Evolutionary conservation across 2,329 filamentous ascomycete species (phyloP), one percentile per base, ranked within the genome.

Genomic region (Colletotrichum navitas): DNA sequence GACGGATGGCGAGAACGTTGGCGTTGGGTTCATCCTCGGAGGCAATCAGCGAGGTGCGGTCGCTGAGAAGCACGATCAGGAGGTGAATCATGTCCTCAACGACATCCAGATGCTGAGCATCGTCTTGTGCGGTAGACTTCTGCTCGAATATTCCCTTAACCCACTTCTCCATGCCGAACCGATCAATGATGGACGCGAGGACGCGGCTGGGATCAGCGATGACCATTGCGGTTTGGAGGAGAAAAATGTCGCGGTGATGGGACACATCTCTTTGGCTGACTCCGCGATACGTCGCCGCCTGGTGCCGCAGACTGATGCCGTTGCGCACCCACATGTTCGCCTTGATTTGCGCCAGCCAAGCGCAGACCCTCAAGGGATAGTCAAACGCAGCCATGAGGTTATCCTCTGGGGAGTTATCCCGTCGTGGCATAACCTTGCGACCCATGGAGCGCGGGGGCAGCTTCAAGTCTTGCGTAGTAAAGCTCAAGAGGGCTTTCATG

Each of bases 271-370:
- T 88, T 77, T 97, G 94, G 14, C 91, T 90, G 18, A 98, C 94
- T 51, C 94, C 95, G 21, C 94, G 91, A 79, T 99, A 99, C 24
- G 95, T 96, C 63, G 93, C 93, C 79, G 97, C 96, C 81, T 99
- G 96, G 80, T 99, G 96, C 49, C 95, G 91, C 63, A 99, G 88
- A 77, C 95, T 98, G 78, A 99, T 94, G 2, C 96, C 96, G 79
- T 99, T 99, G 67, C 96, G 91, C 74, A 99, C 95, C 96, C 97
- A 99, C 91, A 98, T 97, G 63, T 94, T 94, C 24, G 95, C 94
- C 80, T 97, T 97, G 90, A 99, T 98, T 83, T 99, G 97, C 7
- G 96, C 93, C 41, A 99, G 86, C 96, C 96, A 99, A 26, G 94
- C 94, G 79, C 94, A 98, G 0, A 98, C 95, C 63, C 97, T 89